A percentile compares a stretch with the other conserved stretches of the same genome.
Conservation (phyloP, 1,139 yeast species). For the Zygoascus hellenicus region DNA sequence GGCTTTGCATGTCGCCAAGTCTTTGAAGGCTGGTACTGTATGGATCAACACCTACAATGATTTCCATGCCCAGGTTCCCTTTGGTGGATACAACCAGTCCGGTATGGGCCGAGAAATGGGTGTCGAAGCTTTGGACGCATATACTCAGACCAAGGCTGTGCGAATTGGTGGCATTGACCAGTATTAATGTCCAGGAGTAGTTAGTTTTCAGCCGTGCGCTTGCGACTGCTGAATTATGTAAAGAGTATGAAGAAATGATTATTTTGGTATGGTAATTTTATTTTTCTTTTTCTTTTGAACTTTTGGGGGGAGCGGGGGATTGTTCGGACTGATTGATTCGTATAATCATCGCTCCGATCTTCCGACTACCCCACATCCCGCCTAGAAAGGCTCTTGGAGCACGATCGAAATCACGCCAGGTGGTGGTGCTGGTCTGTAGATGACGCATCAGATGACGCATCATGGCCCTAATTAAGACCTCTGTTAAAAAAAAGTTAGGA, state of each 20-base stretch:
- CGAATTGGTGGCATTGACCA: conserved; percentile 33
- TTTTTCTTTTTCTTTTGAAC: too few species aligned
- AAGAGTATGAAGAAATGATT: background rate
- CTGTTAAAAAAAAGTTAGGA: too few species aligned
- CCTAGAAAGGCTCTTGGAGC: too few species aligned
- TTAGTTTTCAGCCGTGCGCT: background rate
- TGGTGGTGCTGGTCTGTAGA: too few species aligned
- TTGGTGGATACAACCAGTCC: conserved; percentile 81
- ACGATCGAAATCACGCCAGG: too few species aligned
- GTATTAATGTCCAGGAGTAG: background rate
- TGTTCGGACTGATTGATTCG: too few species aligned
- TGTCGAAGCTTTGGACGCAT: conserved; percentile 70
- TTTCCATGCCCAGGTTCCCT: conserved; percentile 70
- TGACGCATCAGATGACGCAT: too few species aligned
- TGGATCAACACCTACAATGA: conserved; percentile 82
- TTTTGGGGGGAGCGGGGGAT: too few species aligned
- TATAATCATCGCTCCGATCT: too few species aligned
- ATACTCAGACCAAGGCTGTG: conserved; percentile 73
- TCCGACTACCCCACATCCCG: too few species aligned
- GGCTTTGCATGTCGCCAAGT: conserved; percentile 55
- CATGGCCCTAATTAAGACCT: too few species aligned
- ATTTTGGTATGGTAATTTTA: background rate
- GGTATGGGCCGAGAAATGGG: conserved; percentile 96
- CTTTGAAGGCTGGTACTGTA: conserved; percentile 68
- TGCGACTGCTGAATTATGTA: background rate